These are phyloP conservation scores for Ambrosiella beaveri DNA, from an alignment of 2,329 filamentous ascomycete species.

Conservation along the genomic window DNA sequence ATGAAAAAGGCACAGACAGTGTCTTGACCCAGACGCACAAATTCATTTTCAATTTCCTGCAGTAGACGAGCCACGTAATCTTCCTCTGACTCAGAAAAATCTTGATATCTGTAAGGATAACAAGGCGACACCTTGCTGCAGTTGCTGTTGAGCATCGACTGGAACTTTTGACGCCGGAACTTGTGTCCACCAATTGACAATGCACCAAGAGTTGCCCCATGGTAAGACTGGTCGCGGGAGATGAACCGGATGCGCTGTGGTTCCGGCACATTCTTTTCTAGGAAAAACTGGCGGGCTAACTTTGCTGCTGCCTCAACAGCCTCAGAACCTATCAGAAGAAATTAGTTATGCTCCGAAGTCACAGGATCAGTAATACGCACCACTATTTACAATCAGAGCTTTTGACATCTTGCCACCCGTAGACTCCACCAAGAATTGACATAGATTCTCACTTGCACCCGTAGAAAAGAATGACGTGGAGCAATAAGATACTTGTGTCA, in stretches of 20 bases:
- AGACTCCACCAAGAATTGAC: conserved; percentile 12
- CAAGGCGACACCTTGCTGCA: conserved; percentile 48
- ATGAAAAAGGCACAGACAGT: conserved; percentile 56
- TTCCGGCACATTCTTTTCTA: conserved; percentile 21
- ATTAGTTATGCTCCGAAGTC: neutral
- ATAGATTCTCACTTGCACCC: neutral
- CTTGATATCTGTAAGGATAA: conserved; percentile 43
- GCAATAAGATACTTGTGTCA: conserved; percentile 1
- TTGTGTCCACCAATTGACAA: conserved; percentile 47
- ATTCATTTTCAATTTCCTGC: conserved; percentile 49
- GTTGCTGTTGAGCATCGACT: conserved; percentile 39
- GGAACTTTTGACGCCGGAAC: conserved; percentile 41
- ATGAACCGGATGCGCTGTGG: conserved; percentile 24
- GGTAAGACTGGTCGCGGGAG: conserved; percentile 27
- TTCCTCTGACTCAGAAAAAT: conserved; percentile 32
- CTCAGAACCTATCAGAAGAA: conserved; percentile 28
- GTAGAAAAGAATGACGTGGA: conserved; percentile 15
- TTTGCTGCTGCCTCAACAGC: conserved; percentile 33
- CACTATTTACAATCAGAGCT: conserved; percentile 21
- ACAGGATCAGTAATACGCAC: conserved; percentile 14
- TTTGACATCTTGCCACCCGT: conserved; percentile 21
- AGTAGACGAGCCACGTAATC: conserved; percentile 44
- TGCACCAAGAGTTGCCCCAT: conserved; percentile 41
- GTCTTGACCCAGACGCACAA: conserved; percentile 43
- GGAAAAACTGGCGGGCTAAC: conserved; percentile 30